Percentiles rank a stretch among this genome's conserved stretches.
Conservation (phyloP, 192 early-diverging fungal species). For the Coemansia sp. region DNA sequence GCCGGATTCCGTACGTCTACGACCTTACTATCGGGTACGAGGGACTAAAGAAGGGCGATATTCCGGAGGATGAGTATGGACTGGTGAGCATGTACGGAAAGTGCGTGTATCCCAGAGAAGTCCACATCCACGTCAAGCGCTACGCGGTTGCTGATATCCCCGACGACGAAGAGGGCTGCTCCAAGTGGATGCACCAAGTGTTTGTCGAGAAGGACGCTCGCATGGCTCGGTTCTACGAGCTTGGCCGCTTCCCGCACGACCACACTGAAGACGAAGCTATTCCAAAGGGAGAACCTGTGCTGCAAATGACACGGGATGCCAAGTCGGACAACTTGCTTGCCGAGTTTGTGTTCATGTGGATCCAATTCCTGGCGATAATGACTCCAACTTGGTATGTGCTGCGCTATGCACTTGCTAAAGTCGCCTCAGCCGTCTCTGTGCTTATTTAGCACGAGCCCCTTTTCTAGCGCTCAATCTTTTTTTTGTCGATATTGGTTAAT, state of each 20-base stretch:
- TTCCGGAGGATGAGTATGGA: constrained; percentile 85
- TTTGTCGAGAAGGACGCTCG: constrained; percentile 87
- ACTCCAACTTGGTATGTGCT: constrained; percentile 34
- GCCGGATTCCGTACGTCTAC: constrained; percentile 74
- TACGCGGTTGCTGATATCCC: constrained; percentile 70
- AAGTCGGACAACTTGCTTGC: constrained; percentile 16
- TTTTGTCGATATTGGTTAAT: neutral
- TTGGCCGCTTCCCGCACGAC: constrained; percentile 68
- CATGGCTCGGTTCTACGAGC: constrained; percentile 78
- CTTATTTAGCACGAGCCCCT: neutral
- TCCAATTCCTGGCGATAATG: constrained; percentile 45
- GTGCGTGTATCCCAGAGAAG: constrained; percentile 70
- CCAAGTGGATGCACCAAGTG: constrained; percentile 73
- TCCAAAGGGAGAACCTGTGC: constrained; percentile 31
- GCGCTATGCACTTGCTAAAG: constrained; percentile 12
- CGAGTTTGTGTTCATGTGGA: constrained; percentile 51
- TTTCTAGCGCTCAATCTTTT: neutral
- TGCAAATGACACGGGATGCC: constrained; percentile 24
- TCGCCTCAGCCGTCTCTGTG: neutral
- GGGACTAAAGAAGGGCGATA: constrained; percentile 70
- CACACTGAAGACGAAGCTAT: constrained; percentile 43
- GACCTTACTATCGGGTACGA: constrained; percentile 92
- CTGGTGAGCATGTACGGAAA: constrained; percentile 77
- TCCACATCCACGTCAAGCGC: constrained; percentile 83
- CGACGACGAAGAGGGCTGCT: constrained; percentile 70